Conservation (phyloP, 805 yeast genomes). For the Myxozyma vanderwaltii region DNA sequence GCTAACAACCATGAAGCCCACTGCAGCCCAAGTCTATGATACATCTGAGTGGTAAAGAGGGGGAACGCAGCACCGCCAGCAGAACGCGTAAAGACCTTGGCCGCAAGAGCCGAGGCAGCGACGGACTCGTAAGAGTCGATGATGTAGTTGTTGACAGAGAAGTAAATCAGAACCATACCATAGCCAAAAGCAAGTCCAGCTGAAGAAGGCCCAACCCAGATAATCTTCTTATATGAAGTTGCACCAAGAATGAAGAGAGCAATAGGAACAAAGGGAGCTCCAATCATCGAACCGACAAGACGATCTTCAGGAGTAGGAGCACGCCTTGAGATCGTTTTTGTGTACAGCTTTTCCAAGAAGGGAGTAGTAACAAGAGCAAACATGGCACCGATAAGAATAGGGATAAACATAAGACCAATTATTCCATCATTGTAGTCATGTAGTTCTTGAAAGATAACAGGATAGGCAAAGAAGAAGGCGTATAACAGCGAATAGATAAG, state of each 20-base stretch:
- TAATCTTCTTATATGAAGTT: conserved; percentile 51
- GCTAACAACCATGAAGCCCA: conserved; percentile 62
- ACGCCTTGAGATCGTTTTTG: conserved; percentile 43
- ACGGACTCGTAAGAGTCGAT: conserved; percentile 75
- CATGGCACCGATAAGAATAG: conserved; percentile 83
- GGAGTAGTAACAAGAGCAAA: conserved; percentile 77
- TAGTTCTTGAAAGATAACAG: conserved; percentile 77
- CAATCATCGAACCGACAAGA: conserved; percentile 54
- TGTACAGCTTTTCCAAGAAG: conserved; percentile 63
- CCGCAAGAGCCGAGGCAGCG: conserved; percentile 70
- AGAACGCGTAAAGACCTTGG: conserved; percentile 61
- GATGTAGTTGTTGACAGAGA: conserved; percentile 71
- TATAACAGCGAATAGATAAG: conserved; percentile 86
- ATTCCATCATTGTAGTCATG: conserved; percentile 76
- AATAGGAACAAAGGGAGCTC: conserved; percentile 50
- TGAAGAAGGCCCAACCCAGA: conserved; percentile 59
- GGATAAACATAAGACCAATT: conserved; percentile 85
- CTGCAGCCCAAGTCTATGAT: conserved; percentile 50
- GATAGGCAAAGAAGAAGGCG: conserved; percentile 94
- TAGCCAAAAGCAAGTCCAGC: conserved; percentile 57
- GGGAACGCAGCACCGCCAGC: conserved; percentile 64
- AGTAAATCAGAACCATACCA: conserved; percentile 59
- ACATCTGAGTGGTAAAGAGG: conserved; percentile 59
- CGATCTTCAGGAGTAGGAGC: conserved; percentile 60
- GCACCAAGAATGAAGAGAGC: conserved; percentile 66